Evolutionary conservation across 2,329 filamentous ascomycete genomes (phyloP).

Genomic region (Cryphonectria parasitica): DNA sequence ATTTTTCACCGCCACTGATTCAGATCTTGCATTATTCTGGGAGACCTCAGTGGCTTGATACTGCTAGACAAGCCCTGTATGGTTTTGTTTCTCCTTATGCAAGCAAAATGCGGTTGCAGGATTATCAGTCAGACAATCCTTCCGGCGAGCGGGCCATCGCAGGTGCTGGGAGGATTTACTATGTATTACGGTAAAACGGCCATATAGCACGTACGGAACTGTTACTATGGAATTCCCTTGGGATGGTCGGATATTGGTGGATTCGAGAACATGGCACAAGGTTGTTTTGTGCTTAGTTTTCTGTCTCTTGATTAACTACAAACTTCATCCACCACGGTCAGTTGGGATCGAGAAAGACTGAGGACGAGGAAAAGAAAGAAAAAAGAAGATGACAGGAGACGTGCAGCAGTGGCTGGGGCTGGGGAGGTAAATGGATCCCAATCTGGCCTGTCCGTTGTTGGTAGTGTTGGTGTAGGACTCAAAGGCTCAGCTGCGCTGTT

Average conservation of each 20-base stretch:
- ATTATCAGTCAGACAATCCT: conserved; percentile 21
- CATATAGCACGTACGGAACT: too few species aligned
- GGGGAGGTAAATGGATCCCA: neutral
- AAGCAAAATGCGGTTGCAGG: neutral
- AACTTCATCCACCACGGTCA: neutral
- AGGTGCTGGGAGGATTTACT: conserved; percentile 10
- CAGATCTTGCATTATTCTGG: neutral
- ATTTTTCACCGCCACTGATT: neutral
- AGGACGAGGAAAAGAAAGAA: neutral
- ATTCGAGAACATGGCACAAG: neutral
- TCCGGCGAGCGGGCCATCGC: conserved; percentile 18
- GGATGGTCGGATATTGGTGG: too few species aligned
- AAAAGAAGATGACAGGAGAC: neutral
- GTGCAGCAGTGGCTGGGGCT: neutral
- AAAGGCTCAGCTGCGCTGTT: neutral
- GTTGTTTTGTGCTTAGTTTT: neutral
- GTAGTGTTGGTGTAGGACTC: conserved; percentile 13
- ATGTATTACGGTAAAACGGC: neutral
- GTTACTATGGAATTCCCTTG: too few species aligned
- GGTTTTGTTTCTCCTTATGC: neutral
- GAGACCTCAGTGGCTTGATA: neutral
- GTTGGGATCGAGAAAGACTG: neutral
- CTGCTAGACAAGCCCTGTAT: neutral
- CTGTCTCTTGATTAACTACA: neutral
- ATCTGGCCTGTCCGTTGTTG: neutral